These are phyloP conservation scores for Russula brevipes DNA, from an alignment of 768 basidiomycete genomes.

Conservation along the genomic window DNA sequence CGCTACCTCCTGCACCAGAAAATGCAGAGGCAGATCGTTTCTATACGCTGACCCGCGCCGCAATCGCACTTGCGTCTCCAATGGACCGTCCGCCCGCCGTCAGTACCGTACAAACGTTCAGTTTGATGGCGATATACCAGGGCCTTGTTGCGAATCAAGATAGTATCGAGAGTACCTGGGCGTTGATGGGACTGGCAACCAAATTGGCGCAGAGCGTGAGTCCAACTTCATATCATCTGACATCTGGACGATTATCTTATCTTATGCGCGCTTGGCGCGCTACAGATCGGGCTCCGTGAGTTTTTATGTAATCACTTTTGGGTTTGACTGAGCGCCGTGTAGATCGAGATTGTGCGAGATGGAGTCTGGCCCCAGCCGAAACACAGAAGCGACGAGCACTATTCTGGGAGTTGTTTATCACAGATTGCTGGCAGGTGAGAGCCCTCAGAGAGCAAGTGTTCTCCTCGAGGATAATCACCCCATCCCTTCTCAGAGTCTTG, in stretches of 20 bases:
- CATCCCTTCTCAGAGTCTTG: constrained; percentile 45
- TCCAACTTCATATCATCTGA: constrained; percentile 21
- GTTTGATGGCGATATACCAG: constrained; percentile 66
- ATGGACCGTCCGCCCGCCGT: constrained; percentile 68
- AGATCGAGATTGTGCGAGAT: constrained; percentile 72
- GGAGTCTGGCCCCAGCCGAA: constrained; percentile 54
- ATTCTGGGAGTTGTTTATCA: constrained; percentile 72
- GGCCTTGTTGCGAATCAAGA: constrained; percentile 63
- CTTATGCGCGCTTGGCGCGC: too few species aligned
- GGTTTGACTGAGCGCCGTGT: neutral
- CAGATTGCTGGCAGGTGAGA: constrained; percentile 68
- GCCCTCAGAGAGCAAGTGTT: neutral
- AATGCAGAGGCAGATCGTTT: constrained; percentile 48
- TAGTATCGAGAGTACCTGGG: constrained; percentile 66
- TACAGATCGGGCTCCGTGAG: constrained; percentile 61
- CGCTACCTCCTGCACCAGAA: constrained; percentile 39
- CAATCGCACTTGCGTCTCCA: constrained; percentile 61
- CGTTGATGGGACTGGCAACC: constrained; percentile 56
- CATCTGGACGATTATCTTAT: neutral
- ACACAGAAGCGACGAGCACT: constrained; percentile 66
- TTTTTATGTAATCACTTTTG: neutral
- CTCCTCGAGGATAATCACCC: neutral
- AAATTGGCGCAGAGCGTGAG: constrained; percentile 66
- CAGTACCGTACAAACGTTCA: constrained; percentile 60
- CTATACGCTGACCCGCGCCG: constrained; percentile 57